Evolutionary conservation across 129 eudicot genomes (phyloP), one percentile per base, ranked within the genome.

Genomic region (Ambrosia artemisiifolia): DNA sequence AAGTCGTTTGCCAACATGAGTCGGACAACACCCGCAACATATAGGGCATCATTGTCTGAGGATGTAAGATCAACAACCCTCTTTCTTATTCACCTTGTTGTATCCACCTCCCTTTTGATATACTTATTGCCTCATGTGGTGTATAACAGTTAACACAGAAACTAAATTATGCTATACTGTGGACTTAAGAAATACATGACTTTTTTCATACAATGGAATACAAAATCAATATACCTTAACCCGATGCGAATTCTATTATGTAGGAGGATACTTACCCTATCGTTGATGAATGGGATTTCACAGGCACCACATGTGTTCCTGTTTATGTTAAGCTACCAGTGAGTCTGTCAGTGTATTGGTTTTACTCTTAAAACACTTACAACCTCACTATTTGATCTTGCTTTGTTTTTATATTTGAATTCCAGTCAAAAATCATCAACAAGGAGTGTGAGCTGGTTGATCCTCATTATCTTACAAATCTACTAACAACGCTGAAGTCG

Each of bases 291-390:
- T 74, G 88, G 47, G 96, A 89, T 75, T 89, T 83, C 60, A 40
- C 86, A 33, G 88, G 87, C 88, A 86, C 92, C 3, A 82, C 92
- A 20, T 72, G 75, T 67, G 88, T 89, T 76, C 96, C 90, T 62
- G 84, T 86, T 54, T 84, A 86, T 65, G 92, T 89, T 74, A 86
- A 86, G 93, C 74, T 89, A 66, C 96, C 96, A 6, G 92, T 89
- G 80, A 89, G 96, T 80, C 28, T 68, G 32, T 73, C 43, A 38
- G 5, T 38, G 43, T 8, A 32, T 3, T 65, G 20, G 6, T 63
- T 69, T 4, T 51, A 33, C 16, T 48, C n/a, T 71, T 38, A 13
- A 49, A 30, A 55, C 60, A 55, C 12, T 65, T 79, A 20, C 67
- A 32, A 8, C 14, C 59, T 8, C 47, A 11, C 7, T 61, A 3